Base-by-base conservation (phyloP, 106 monocot species). In the Apostasia shenzhenica region DNA sequence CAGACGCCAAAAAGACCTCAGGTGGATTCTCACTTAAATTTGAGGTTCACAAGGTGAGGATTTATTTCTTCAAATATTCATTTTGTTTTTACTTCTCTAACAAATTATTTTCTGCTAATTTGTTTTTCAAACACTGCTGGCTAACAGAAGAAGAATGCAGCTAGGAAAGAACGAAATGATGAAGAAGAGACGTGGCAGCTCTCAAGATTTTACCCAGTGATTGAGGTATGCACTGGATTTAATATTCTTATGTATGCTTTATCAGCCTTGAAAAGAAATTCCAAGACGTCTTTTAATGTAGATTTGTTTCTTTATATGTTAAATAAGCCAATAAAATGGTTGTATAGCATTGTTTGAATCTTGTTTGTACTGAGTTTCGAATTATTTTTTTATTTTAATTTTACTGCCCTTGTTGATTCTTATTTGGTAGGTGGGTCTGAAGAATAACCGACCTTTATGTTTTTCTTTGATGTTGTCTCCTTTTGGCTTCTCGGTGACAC, bases 21-120 rank as follows among this genome's bases (percentile, higher is more conserved):
- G 81, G 83, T 70, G 71, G 74, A 51, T 99, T 99, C 78, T 83
- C 92, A 69, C 88, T 99, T 54, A 99, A 92, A 67, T 99, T 99
- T 74, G 93, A 93, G 80, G 72, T 77, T 50, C 74, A 80, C 8
- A 93, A 82, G 90, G 93, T 88, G 63, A 77, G 12, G 1, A 49
- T 57, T 12, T 72, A 54, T 37, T 9, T 76, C 52, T 54, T 37
- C 59, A 14, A 6, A 62, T 72, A 40, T 2, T 45, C 39, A 50
- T 42, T 48, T 37, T 72, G 50, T 5, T 57, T 7, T 57, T 56
- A 10, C 45, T 6, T 41, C 7, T 13, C 8, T 49, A 38, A 63
- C 52, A 47, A 14, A 52, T 48, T 2, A 45, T 41, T 14, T 12
- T 14, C 13, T 2, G 51, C 55, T 64, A 37, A 59, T 67, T 54